Evolutionary conservation across 1,284 basidiomycete genomes (phyloP).

Genomic region (Entoloma clypeatum): DNA sequence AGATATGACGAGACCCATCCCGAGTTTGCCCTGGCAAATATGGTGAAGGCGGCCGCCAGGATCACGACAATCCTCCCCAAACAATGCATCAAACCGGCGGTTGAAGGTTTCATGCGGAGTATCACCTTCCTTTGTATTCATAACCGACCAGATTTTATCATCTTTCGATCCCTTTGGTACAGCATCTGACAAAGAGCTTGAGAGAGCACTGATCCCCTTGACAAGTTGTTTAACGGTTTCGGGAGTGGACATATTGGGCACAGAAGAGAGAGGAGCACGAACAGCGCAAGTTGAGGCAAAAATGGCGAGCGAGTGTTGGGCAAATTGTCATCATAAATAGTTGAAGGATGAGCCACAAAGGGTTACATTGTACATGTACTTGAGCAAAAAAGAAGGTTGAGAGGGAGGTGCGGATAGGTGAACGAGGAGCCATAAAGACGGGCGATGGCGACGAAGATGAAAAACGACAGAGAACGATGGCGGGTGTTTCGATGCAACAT

Average conservation of each 20-base stretch:
- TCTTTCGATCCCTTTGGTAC: conserved; percentile 6
- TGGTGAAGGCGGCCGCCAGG: conserved; percentile 6
- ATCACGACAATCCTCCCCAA: conserved; percentile 11
- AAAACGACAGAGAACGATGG: too few relatives aligned
- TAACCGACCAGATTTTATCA: conserved; percentile 9
- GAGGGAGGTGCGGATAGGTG: too few relatives aligned
- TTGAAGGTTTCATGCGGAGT: conserved; percentile 10
- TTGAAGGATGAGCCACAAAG: neutral
- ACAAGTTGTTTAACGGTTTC: conserved; percentile 1
- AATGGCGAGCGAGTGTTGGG: neutral
- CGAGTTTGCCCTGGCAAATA: too few relatives aligned
- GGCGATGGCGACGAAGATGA: too few relatives aligned
- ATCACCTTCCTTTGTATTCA: conserved; percentile 5
- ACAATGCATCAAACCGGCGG: conserved; percentile 8
- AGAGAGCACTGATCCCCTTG: conserved; percentile 7
- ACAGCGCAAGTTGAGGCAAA: too few relatives aligned
- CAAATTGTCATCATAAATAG: neutral
- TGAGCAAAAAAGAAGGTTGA: too few relatives aligned
- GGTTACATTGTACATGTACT: too few relatives aligned
- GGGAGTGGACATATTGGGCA: neutral
- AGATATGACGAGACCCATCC: conserved; percentile 5
- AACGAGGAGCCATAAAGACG: too few relatives aligned
- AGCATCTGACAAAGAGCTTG: conserved; percentile 2
- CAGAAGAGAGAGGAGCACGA: neutral
- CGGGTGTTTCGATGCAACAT: neutral